phyloP scores from a whole-genome alignment of 768 basidiomycete genomes.

The Termitomyces bulborhizus region DNA sequence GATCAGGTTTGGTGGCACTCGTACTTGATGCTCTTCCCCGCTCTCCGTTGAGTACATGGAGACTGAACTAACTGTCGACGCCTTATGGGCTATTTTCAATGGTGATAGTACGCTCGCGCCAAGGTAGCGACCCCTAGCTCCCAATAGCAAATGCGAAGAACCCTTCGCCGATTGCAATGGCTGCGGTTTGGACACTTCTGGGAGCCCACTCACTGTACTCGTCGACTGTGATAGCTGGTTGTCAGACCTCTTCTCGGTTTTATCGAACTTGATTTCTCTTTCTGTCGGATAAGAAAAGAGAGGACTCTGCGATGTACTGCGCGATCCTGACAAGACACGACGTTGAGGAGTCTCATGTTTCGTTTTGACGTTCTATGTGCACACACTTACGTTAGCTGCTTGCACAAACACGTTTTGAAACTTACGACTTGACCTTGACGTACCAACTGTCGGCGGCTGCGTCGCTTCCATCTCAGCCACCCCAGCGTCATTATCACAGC shows the following conservation, averaged over 20 bases:
- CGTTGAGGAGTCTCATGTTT: conserved; percentile 31
- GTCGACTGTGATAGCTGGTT: neutral
- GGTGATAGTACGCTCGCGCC: neutral
- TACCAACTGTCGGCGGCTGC: conserved; percentile 27
- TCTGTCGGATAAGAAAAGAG: conserved; percentile 19
- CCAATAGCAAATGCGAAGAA: conserved; percentile 5
- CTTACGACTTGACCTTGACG: neutral
- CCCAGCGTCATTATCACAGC: conserved; percentile 34
- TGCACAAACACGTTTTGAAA: neutral
- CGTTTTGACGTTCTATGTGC: conserved; percentile 20
- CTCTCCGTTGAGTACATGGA: conserved; percentile 25
- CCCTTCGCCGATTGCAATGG: conserved; percentile 10
- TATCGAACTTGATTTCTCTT: conserved; percentile 37
- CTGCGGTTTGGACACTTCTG: conserved; percentile 10
- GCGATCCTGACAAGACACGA: conserved; percentile 8
- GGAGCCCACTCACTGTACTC: neutral
- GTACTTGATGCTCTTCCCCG: conserved; percentile 21
- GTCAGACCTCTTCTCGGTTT: conserved; percentile 21
- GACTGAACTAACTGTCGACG: conserved; percentile 22
- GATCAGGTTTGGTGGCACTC: conserved; percentile 26
- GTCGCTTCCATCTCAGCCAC: conserved; percentile 41
- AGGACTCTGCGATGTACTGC: conserved; percentile 22
- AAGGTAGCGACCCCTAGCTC: neutral
- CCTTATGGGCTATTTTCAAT: conserved; percentile 17
- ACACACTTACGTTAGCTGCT: neutral